Base-by-base conservation (phyloP, 495 filamentous ascomycete genomes). In the Neurospora sublineolata region DNA sequence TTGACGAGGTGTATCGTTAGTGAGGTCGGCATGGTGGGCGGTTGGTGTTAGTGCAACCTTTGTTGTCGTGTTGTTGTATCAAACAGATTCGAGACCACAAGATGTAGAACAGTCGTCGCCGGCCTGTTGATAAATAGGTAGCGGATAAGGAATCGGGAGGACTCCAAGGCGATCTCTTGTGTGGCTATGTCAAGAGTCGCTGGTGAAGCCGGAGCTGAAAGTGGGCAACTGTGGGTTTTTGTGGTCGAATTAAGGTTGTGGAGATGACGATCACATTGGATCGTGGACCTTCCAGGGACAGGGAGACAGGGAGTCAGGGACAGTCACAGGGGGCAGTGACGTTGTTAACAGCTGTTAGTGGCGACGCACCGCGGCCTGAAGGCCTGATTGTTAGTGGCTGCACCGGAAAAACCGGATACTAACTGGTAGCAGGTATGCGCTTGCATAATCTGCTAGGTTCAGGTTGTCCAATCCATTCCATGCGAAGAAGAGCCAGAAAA, bases 1-100 rank as follows among this genome's bases (percentile, higher is more conserved):
- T 84, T 84, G 67, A 77, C 74, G 3, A 84, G 75, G 33, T 79
- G 79, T 69, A 84, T 76, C 37, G 77, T 75, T 20, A 84, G 73
- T 10, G 82, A 81, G 69, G 75, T 58, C 12, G 83, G 83, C 82
- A 84, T 84, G 36, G 69, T 70, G 73, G 33, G 64, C 14, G 10
- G 44, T 27, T 52, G 41, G 8, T 20, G 41, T 10, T 44, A 10
- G 18, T 23, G 9, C 4, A 52, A 20, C 10, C 42, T 12, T 12
- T 52, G 4, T 3, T 23, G 44, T 12, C n/a, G 44, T 23, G 44
- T 5, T 12, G 20, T 58, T 58, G 20, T 58, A 27, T 58, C 20
- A 58, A 3, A 1, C 4, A 58, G 2, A 14, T 27, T 6, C 46
- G 23, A 27, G 23, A 58, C 10, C 46, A 14, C 10, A 58, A 23